Conservation (phyloP, 805 yeast species). For the Candida taoyuanica region DNA sequence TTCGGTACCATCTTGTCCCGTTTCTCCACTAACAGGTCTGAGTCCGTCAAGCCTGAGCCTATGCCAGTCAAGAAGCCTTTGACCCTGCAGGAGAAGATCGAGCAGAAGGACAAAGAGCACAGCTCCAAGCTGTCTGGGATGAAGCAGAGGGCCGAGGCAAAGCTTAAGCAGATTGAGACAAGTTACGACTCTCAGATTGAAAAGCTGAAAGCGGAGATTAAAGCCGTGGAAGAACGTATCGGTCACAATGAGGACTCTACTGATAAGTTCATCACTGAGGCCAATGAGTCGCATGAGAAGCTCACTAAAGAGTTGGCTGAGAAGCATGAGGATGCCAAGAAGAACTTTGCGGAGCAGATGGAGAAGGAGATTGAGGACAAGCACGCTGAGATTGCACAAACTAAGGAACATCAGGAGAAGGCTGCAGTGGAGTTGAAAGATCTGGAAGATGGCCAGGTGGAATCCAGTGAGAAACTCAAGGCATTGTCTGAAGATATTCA, state of each 20-base stretch:
- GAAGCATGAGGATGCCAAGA: slow-evolving; percentile 23
- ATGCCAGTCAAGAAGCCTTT: slow-evolving; percentile 14
- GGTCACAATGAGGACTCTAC: slow-evolving; percentile 11
- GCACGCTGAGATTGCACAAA: slow-evolving; percentile 19
- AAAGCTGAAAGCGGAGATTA: slow-evolving; percentile 22
- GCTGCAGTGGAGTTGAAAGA: slow-evolving; percentile 22
- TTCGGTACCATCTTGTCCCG: slow-evolving; percentile 7
- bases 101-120: slow-evolving; percentile 17
- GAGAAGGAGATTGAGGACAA: slow-evolving; percentile 19
- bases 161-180: slow-evolving; percentile 17
- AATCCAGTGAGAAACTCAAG: slow-evolving; percentile 21
- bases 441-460: slow-evolving; percentile 22
- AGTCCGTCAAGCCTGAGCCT: slow-evolving; percentile 2
- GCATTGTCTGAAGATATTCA: slow-evolving; percentile 18
- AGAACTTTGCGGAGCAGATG: slow-evolving; percentile 20
- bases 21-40: slow-evolving; percentile 7
- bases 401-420: slow-evolving; percentile 19
- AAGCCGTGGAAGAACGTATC: slow-evolving; percentile 19
- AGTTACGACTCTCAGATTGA: slow-evolving; percentile 21
- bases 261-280: slow-evolving; percentile 14
- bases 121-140: slow-evolving; percentile 12
- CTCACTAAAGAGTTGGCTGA: slow-evolving; percentile 18
- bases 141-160: slow-evolving; percentile 16
- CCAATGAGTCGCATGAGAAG: slow-evolving; percentile 16
- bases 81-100: slow-evolving; percentile 21